Base-by-base conservation (phyloP, 2,329 filamentous ascomycete species). In the Knoxdaviesia proteae region DNA sequence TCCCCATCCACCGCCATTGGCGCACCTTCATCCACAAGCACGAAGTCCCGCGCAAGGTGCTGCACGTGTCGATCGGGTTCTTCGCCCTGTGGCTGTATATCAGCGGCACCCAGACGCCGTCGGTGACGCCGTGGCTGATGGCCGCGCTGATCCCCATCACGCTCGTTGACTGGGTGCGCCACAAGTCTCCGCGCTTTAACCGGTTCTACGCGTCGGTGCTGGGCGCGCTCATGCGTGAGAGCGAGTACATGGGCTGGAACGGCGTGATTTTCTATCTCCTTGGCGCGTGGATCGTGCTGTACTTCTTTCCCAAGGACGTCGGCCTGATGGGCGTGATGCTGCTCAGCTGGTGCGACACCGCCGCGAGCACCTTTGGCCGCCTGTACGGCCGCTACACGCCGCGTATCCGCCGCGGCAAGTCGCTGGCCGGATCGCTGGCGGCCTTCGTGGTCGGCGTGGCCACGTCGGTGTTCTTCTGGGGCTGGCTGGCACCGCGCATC, bases 41-140 rank as follows among this genome's bases (percentile, higher is more conserved):
- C 60, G 90, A 98, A 62, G 87, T 98, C 42, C 90, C 90, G 7
- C 80, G 90, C 52, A 98, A 98, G 60, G 65, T 77, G 36, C 69
- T 98, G 35, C 90, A 98, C 58, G 84, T 96, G 45, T 94, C 87
- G 40, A 98, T 98, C 55, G 90, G 90, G 43, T 96, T 96, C 63
- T 69, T 96, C 47, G 84, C 88, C 20, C 71, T 94, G 39, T 82
- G 79, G 64, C 71, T 96, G 35, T 98, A 96, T 59, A 68, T 74
- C 41, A 74, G 71, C 31, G 88, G 86, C 44, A 72, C 79, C 5
- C 86, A 94, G 57, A 74, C 83, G 1, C 65, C 64, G 20, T 62
- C 78, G 11, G 88, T 98, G 41, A 80, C 87, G 38, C 88, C 90
- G 0, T 84, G 81, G 54, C 71, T 98, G 38, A 77, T 96, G 58